Percentiles rank a stretch among this genome's conserved stretches.
Conservation (phyloP, 768 basidiomycete species). For the Clitopilus hobsonii region DNA sequence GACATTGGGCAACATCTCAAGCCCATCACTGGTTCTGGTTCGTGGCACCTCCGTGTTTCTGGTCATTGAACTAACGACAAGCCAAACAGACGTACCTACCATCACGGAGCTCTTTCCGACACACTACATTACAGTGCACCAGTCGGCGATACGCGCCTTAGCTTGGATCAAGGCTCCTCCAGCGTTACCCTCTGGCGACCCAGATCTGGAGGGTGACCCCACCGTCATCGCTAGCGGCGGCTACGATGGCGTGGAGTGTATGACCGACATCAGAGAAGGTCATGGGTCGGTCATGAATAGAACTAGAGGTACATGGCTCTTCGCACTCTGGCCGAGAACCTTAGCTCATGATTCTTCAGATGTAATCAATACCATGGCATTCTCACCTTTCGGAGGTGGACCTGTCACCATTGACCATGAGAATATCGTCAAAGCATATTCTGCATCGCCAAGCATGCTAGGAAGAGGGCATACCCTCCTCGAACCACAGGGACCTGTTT, state of each 20-base stretch:
- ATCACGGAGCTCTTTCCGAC: conserved; percentile 54
- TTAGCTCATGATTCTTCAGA: conserved; percentile 34
- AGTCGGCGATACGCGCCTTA: conserved; percentile 73
- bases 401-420: conserved; percentile 81
- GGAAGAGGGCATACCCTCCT: conserved; percentile 68
- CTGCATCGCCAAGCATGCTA: conserved; percentile 66
- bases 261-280: conserved; percentile 75
- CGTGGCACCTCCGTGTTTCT: conserved; percentile 4
- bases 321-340: not conserved
- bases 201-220: conserved; percentile 51
- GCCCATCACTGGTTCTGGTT: conserved; percentile 24
- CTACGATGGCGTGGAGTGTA: conserved; percentile 72
- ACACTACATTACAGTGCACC: conserved; percentile 70
- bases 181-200: conserved; percentile 38
- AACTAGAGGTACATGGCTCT: conserved; percentile 59
- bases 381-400: conserved; percentile 63
- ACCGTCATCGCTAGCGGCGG: conserved; percentile 73
- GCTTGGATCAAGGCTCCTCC: conserved; percentile 72
- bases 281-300: conserved; percentile 68
- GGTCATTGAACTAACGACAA: not conserved
- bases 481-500: conserved; percentile 76
- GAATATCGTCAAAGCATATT: conserved; percentile 72
- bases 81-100: conserved; percentile 17
- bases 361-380: conserved; percentile 64
- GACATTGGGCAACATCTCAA: conserved; percentile 42